Conservation (phyloP, 1,284 basidiomycete genomes). For the Pholiota adiposa region DNA sequence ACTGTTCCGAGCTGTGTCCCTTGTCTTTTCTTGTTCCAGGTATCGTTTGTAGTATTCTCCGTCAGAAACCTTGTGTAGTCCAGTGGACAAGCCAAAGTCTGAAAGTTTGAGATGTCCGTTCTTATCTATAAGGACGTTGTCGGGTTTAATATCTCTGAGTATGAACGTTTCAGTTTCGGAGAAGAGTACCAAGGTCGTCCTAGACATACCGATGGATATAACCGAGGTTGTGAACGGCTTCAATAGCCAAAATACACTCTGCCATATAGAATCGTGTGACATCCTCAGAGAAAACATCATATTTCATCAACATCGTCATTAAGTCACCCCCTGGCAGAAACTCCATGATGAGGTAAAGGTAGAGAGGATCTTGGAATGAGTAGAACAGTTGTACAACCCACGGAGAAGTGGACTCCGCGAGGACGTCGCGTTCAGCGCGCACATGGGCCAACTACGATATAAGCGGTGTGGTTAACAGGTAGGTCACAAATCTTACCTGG, state of each 20-base stretch:
- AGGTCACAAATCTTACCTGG: slow-evolving; percentile 73
- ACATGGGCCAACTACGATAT: slow-evolving; percentile 87
- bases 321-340: slow-evolving; percentile 97
- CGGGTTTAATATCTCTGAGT: slow-evolving; percentile 95
- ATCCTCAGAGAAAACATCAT: slow-evolving; percentile 98
- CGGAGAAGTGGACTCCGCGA: slow-evolving; percentile 96
- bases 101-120: slow-evolving; percentile 97
- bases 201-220: slow-evolving; percentile 90
- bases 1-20: slow-evolving; percentile 78
- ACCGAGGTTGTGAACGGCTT: slow-evolving; percentile 98
- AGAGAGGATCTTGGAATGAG: slow-evolving; percentile 96
- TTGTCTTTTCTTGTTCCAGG: slow-evolving; percentile 65
- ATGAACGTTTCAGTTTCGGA: slow-evolving; percentile 1
- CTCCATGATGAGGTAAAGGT: slow-evolving; percentile 99
- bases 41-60: slow-evolving; percentile 94
- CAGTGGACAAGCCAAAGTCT: slow-evolving; percentile 97
- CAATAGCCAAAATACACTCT: slow-evolving; percentile 96
- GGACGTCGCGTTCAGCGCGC: slow-evolving; percentile 96
- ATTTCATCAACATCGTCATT: slow-evolving; percentile 99
- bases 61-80: slow-evolving; percentile 97
- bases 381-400: slow-evolving; percentile 99
- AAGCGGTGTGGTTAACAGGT: neutral
- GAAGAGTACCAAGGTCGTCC: slow-evolving; percentile 1
- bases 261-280: slow-evolving; percentile 99
- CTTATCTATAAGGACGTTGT: slow-evolving; percentile 98